phyloP scores from a whole-genome alignment of 495 filamentous ascomycete genomes.

The Chaetomium cochliodes region DNA sequence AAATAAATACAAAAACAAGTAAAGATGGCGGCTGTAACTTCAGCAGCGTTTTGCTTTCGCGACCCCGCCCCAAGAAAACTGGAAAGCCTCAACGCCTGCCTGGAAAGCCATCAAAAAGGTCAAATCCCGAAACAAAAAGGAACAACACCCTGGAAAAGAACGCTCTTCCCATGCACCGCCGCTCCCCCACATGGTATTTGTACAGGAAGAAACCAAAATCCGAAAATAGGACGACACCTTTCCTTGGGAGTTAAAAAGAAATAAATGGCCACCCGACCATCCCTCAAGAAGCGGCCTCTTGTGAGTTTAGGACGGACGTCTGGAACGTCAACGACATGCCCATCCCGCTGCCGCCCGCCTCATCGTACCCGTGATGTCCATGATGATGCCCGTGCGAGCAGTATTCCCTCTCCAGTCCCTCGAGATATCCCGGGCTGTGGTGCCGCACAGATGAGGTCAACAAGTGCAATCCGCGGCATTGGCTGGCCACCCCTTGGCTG shows the following conservation, averaged over 20 bases:
- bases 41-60: background rate
- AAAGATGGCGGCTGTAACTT: background rate
- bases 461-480: slow-evolving; percentile 34
- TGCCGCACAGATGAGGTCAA: slow-evolving; percentile 29
- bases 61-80: background rate
- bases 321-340: slow-evolving; percentile 31
- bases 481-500: slow-evolving; percentile 35
- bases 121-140: background rate
- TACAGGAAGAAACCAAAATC: background rate
- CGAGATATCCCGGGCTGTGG: slow-evolving; percentile 20
- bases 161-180: slow-evolving; percentile 14
- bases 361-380: slow-evolving; percentile 3
- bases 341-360: background rate
- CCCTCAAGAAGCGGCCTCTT: background rate
- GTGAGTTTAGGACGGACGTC: slow-evolving; percentile 25
- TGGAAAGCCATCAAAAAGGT: background rate
- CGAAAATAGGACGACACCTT: background rate
- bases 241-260: too few relatives aligned
- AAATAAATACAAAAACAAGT: background rate
- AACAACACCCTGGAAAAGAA: slow-evolving; percentile 7
- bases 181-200: slow-evolving; percentile 12
- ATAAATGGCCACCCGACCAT: background rate
- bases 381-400: slow-evolving; percentile 16
- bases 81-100: background rate
- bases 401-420: slow-evolving; percentile 9